phyloP scores from a whole-genome alignment of 768 basidiomycete genomes.

The Rickenella mellea region DNA sequence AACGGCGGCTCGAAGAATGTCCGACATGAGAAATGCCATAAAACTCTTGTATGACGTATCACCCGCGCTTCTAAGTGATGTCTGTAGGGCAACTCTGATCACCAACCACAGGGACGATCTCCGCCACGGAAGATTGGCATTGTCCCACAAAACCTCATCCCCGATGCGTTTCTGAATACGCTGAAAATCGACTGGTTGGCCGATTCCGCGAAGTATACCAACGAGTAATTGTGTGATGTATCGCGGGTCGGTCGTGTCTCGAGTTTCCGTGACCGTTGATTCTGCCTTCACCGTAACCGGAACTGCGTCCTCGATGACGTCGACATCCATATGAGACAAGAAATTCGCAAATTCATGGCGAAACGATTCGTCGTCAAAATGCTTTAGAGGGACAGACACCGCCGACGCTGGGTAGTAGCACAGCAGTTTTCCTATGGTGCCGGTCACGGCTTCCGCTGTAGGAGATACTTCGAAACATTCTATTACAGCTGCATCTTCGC shows the following conservation, averaged over 20 bases:
- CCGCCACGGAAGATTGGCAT: conserved; percentile 34
- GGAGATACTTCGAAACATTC: conserved; percentile 41
- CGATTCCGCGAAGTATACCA: conserved; percentile 34
- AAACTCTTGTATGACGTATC: conserved; percentile 34
- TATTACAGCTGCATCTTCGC: no score
- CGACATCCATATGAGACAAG: conserved; percentile 25
- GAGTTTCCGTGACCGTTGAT: conserved; percentile 18
- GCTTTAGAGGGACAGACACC: conserved; percentile 21
- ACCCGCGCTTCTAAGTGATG: conserved; percentile 12
- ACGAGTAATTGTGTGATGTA: conserved; percentile 41
- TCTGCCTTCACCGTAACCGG: conserved; percentile 25
- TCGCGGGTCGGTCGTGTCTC: conserved; percentile 33
- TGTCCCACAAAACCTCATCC: conserved; percentile 37
- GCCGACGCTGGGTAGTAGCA: conserved; percentile 39
- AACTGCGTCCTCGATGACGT: conserved; percentile 23
- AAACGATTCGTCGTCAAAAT: conserved; percentile 21
- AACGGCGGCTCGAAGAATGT: conserved; percentile 14
- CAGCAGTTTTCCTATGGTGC: conserved; percentile 29
- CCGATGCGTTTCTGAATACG: conserved; percentile 32
- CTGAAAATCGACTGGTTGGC: conserved; percentile 18
- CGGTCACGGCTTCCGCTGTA: conserved; percentile 24
- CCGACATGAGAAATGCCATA: conserved; percentile 30
- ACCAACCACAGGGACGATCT: conserved; percentile 42
- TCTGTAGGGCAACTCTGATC: conserved; percentile 33
- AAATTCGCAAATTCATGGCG: conserved; percentile 27